Evolutionary conservation across 805 yeast genomes (phyloP), one percentile per base, ranked within the genome.

Genomic region (Starmerella bombicola): DNA sequence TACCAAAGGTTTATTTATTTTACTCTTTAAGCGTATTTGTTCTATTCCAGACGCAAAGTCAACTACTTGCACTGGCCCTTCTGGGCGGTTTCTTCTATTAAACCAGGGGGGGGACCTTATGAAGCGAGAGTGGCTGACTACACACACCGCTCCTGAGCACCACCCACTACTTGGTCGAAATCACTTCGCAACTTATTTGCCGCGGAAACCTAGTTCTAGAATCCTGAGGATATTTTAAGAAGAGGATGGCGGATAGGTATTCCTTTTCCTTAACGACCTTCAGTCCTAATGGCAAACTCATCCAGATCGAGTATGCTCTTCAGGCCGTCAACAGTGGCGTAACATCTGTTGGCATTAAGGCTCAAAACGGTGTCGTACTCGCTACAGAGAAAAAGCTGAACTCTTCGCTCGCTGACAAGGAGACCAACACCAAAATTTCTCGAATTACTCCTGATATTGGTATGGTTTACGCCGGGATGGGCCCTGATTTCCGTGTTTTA

Each of bases 161-260:
- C n/a, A n/a, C n/a, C n/a, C n/a, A n/a, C n/a, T n/a, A n/a, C n/a
- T n/a, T n/a, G n/a, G n/a, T n/a, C n/a, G n/a, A n/a, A n/a, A n/a
- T n/a, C n/a, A n/a, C n/a, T n/a, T n/a, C n/a, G n/a, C n/a, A n/a
- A n/a, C n/a, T n/a, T n/a, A n/a, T n/a, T n/a, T n/a, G n/a, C n/a
- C n/a, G n/a, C n/a, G n/a, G n/a, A n/a, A n/a, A n/a, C n/a, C n/a
- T n/a, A n/a, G n/a, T n/a, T n/a, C n/a, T n/a, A n/a, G n/a, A n/a
- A n/a, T n/a, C n/a, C n/a, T n/a, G n/a, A n/a, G n/a, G n/a, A n/a
- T n/a, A n/a, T n/a, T n/a, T n/a, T n/a, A n/a, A n/a, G n/a, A n/a
- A n/a, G n/a, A n/a, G n/a, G n/a, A 91, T 91, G 97, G 94, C 98
- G 45, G 98, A 91, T 63, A 77, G 98, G 71, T 91, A 91, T 65